A percentile compares a stretch with the other conserved stretches of the same genome.
phyloP scores from a whole-genome alignment of 2,329 filamentous ascomycete genomes.

The Paracoccidioides brasiliensis region DNA sequence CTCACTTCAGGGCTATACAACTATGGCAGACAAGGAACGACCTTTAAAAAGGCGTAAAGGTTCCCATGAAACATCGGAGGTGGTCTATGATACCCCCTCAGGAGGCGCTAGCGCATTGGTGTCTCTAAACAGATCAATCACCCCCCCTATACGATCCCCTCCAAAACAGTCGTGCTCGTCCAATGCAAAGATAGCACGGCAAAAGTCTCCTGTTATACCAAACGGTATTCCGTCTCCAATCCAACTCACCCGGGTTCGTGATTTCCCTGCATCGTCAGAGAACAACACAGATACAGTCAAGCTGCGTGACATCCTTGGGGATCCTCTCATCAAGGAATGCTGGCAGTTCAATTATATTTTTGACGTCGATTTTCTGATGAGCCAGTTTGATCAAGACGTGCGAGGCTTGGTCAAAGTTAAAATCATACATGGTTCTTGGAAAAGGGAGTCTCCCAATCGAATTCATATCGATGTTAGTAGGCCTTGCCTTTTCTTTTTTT shows the following conservation, averaged over 20 bases:
- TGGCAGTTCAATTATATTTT: conserved; percentile 47
- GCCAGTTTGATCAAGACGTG: conserved; percentile 45
- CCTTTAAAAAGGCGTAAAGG: conserved; percentile 9
- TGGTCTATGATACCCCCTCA: not conserved
- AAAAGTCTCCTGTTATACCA: not conserved
- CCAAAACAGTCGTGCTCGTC: not conserved
- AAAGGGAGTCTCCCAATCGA: conserved; percentile 49
- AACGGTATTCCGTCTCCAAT: conserved; percentile 48
- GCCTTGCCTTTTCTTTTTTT: not conserved
- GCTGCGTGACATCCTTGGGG: conserved; percentile 55
- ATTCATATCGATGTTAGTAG: conserved; percentile 43
- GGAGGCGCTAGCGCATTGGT: conserved; percentile 9
- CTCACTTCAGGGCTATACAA: not conserved
- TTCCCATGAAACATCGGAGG: conserved; percentile 1
- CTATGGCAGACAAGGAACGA: conserved; percentile 1
- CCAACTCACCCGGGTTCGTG: conserved; percentile 55
- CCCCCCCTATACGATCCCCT: conserved; percentile 12
- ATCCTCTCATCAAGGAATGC: conserved; percentile 55
- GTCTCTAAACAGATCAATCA: conserved; percentile 22
- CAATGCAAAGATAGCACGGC: not conserved
- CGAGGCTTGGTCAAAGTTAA: conserved; percentile 41
- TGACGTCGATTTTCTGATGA: conserved; percentile 48
- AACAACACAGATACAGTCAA: conserved; percentile 55
- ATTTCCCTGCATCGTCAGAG: conserved; percentile 40
- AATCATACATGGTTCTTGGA: conserved; percentile 54